Evolutionary conservation across 306 rosid genomes (phyloP).

Genomic region (Malus asiatica): DNA sequence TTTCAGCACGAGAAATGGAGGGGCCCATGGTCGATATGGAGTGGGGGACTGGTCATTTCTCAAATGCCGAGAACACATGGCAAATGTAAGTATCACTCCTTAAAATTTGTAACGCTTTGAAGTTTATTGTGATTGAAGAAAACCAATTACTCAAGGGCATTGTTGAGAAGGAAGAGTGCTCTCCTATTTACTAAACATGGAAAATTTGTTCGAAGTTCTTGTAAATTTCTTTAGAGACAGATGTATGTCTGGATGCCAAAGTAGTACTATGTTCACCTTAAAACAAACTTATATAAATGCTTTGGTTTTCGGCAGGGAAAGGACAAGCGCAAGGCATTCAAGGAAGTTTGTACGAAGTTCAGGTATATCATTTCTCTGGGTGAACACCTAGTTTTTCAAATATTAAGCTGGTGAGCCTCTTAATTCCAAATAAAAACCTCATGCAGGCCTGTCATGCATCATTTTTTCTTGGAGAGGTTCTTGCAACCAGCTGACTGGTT

Average conservation of each 20-base stretch:
- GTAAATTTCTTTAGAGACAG: not conserved
- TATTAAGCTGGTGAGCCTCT: not conserved
- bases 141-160: not conserved
- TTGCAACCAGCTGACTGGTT: conserved; percentile 90
- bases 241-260: not conserved
- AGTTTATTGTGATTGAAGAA: not conserved
- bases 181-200: not conserved
- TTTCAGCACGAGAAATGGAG: conserved; percentile 70
- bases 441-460: conserved; percentile 92
- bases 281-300: not conserved
- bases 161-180: not conserved
- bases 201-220: not conserved
- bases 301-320: conserved; percentile 50
- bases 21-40: conserved; percentile 90
- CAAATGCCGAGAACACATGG: conserved; percentile 72
- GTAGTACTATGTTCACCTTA: not conserved
- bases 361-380: conserved; percentile 20
- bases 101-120: not conserved
- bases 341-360: conserved; percentile 61
- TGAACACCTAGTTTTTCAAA: conserved; percentile 18
- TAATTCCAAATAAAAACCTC: conserved; percentile 9
- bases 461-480: conserved; percentile 93
- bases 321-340: conserved; percentile 87
- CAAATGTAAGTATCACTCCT: conserved; percentile 45
- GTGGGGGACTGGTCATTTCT: conserved; percentile 71